Base-by-base conservation (phyloP, 768 basidiomycete species). In the Lactifluus pinguis region DNA sequence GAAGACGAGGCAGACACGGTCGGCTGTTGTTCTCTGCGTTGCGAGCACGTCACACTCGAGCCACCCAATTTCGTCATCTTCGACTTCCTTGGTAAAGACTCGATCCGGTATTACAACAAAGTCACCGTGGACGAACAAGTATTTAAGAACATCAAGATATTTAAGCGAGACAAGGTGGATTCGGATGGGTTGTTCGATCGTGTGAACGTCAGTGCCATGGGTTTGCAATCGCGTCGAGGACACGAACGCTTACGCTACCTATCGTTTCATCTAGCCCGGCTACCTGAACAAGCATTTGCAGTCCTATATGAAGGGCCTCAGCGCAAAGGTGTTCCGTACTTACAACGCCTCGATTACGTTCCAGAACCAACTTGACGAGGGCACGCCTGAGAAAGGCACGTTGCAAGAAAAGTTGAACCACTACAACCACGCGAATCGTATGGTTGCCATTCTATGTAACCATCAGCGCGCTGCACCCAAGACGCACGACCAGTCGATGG, bases 301-400 rank as follows among this genome's bases (percentile, higher is more conserved):
- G 49, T 83, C 81, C 32, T 93, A 95, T 72, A 99, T 98, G 97
- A 91, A 94, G 63, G 97, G 97, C 17, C 80, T 99, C 30, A 95
- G 97, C 0, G 97, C 97, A 60, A 99, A 99, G 72, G 97, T 99
- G 30, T 99, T 99, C 80, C 95, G 97, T 92, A 99, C 97, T 54
- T 99, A 90, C 77, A 99, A 99, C 69, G 97, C 97, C 25, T 98
- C 97, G 29, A 85, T 84, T 70, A 97, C 95, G 2, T 97, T 98
- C 78, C 93, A 98, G 71, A 79, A 89, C 49, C 85, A 95, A 64
- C 77, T 98, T 62, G 91, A 95, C 67, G 80, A 85, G 63, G 82
- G 83, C 55, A 87, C 81, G 8, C 84, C 83, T 3, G 76, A 79
- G 66, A 76, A 84, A 66, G 86, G 83, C 1, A 86, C 89, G 2